Base-by-base conservation (phyloP, 2,329 filamentous ascomycete genomes). In the Capronia epimyces region DNA sequence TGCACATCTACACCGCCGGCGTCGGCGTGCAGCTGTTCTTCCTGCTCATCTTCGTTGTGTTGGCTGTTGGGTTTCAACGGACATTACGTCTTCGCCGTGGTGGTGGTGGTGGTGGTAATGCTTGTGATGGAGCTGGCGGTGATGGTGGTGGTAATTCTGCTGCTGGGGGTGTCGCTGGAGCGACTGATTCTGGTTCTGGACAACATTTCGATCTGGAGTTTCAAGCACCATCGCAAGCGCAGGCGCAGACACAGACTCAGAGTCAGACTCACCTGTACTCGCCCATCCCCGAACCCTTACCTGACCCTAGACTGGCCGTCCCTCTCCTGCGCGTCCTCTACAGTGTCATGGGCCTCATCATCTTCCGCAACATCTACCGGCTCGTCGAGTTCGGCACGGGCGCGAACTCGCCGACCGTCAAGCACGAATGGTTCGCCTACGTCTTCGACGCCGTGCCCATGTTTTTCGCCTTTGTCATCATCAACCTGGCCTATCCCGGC, bases 311-410 rank as follows among this genome's bases (percentile, higher is more conserved):
- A n/a, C n/a, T n/a, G n/a, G n/a, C n/a, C n/a, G n/a, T n/a, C n/a
- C n/a, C n/a, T n/a, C n/a, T 76, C 2, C 65, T 82, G 3, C 59
- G 67, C 44, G 76, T 74, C 9, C 68, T 83, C 1, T 82, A 82
- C 60, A 60, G 66, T 31, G 77, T 73, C 52, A 73, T 73, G 8
- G 48, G 60, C 0, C 66, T 82, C 39, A 75, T 83, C 50, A 65
- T 75, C 5, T 63, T 69, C 1, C 74, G 80, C 18, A 82, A 78
- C 48, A 71, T 82, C 49, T 83, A 74, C 61, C 75, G 80, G 6
- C 70, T 78, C 0, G 70, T 80, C n/a, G 79, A 83, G 64, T 82
- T 78, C 66, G 81, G 80, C 55, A 71, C 69, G 44, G 62, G 76
- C n/a, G 67, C 72, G 0, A 57, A 64, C 21, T 63, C 75, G 10